Percentiles rank a stretch among this genome's conserved stretches.
phyloP scores from a whole-genome alignment of 2,329 filamentous ascomycete species.

The Colletotrichum zoysiae region DNA sequence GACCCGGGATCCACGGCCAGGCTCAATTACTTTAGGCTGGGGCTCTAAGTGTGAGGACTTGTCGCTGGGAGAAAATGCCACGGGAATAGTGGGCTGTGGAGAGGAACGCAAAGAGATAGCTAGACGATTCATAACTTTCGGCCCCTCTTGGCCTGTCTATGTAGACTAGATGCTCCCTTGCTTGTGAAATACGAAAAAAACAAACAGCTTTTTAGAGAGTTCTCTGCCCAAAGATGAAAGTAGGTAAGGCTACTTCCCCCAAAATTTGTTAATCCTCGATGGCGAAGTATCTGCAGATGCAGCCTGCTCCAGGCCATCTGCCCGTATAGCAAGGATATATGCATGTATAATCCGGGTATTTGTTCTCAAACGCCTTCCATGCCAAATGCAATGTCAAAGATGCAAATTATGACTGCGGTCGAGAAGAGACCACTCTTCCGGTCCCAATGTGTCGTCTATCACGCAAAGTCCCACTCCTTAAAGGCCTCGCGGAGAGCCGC shows the following conservation, averaged over 20 bases:
- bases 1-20: too few species aligned
- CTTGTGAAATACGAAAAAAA: not conserved
- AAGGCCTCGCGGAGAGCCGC: constrained; percentile 85
- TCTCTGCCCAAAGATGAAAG: not conserved
- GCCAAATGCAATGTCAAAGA: constrained; percentile 29
- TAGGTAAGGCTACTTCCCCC: not conserved
- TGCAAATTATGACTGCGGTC: constrained; percentile 6
- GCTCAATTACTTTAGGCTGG: not conserved
- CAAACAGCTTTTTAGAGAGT: not conserved
- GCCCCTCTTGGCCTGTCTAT: not conserved
- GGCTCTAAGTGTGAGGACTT: not conserved
- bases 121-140: not conserved
- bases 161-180: not conserved
- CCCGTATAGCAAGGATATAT: constrained; percentile 27
- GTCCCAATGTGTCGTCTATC: constrained; percentile 19
- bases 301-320: not conserved
- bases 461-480: constrained; percentile 87
- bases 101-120: not conserved
- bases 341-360: constrained; percentile 39
- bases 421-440: too few species aligned
- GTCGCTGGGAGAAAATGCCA: not conserved
- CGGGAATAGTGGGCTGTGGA: too few species aligned
- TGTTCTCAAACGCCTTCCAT: constrained; percentile 36
- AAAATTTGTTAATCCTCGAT: not conserved
- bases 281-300: constrained; percentile 4